These are phyloP conservation scores for Pyrus hybrid DNA, from an alignment of 331 rosid genomes.

Conservation along the genomic window DNA sequence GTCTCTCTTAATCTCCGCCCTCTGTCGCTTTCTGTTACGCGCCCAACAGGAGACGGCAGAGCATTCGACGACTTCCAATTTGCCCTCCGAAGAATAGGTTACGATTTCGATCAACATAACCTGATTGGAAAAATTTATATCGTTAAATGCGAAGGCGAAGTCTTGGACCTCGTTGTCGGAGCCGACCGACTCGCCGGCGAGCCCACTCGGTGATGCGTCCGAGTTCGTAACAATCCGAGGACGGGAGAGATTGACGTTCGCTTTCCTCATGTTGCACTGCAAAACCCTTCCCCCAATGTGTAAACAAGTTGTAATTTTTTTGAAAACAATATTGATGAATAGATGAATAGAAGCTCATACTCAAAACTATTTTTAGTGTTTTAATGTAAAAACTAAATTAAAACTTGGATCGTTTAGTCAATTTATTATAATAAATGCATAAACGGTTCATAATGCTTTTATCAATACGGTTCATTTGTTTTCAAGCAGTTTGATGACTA, in stretches of 20 bases:
- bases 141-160: conserved; percentile 41
- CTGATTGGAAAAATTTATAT: conserved; percentile 37
- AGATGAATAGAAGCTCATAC: too few relatives aligned
- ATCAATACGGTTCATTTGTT: too few relatives aligned
- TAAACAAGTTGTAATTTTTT: too few relatives aligned
- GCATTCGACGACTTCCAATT: conserved; percentile 9
- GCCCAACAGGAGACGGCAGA: conserved; percentile 15
- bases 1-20: conserved; percentile 14
- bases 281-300: conserved; percentile 4
- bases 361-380: too few relatives aligned
- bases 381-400: too few relatives aligned
- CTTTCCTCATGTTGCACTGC: background rate
- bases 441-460: too few relatives aligned
- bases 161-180: conserved; percentile 6
- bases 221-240: conserved; percentile 1
- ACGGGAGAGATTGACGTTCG: conserved; percentile 2
- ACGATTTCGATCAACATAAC: conserved; percentile 31
- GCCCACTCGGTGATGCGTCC: background rate
- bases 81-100: conserved; percentile 1
- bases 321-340: too few relatives aligned
- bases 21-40: conserved; percentile 32
- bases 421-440: too few relatives aligned
- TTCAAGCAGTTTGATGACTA: too few relatives aligned
- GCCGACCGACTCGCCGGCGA: background rate
- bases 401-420: too few relatives aligned